These are phyloP conservation scores for Pichia inconspicua DNA, from an alignment of 1,139 yeast species.

Conservation along the genomic window DNA sequence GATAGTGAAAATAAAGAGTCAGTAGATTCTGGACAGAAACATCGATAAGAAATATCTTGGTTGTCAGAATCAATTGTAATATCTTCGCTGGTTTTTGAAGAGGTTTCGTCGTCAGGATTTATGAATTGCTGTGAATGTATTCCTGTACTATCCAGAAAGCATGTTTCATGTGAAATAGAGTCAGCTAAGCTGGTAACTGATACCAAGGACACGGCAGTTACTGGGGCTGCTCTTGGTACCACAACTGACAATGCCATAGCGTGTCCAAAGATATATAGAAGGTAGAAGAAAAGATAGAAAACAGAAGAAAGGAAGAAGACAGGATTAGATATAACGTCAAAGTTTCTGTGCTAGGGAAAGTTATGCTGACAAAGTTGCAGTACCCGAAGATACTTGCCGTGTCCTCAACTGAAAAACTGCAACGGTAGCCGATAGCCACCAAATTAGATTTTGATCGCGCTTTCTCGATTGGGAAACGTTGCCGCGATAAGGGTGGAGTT, in stretches of 20 bases:
- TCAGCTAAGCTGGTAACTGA: not conserved
- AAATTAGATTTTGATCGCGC: too few relatives aligned
- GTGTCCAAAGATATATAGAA: not conserved
- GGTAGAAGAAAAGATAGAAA: not conserved
- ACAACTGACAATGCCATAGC: not conserved
- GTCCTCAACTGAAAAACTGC: not conserved
- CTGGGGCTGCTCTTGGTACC: not conserved
- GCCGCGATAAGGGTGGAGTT: not conserved
- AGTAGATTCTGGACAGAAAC: not conserved
- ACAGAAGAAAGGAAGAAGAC: not conserved
- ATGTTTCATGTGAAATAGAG: not conserved
- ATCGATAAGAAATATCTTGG: not conserved
- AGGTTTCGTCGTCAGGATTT: too few relatives aligned
- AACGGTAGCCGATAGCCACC: not conserved
- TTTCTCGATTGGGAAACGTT: not conserved
- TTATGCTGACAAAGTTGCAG: too few relatives aligned
- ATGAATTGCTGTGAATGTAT: not conserved
- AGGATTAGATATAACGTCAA: too few relatives aligned
- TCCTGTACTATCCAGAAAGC: not conserved
- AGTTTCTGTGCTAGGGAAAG: too few relatives aligned
- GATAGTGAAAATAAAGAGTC: not conserved
- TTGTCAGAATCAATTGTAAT: not conserved
- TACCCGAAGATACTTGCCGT: not conserved
- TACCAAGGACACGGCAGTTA: not conserved
- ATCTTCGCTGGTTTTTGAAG: too few relatives aligned